Evolutionary conservation across 2,329 filamentous ascomycete species (phyloP), one percentile per base, ranked within the genome.

Genomic region (Neofusicoccum cordaticola): DNA sequence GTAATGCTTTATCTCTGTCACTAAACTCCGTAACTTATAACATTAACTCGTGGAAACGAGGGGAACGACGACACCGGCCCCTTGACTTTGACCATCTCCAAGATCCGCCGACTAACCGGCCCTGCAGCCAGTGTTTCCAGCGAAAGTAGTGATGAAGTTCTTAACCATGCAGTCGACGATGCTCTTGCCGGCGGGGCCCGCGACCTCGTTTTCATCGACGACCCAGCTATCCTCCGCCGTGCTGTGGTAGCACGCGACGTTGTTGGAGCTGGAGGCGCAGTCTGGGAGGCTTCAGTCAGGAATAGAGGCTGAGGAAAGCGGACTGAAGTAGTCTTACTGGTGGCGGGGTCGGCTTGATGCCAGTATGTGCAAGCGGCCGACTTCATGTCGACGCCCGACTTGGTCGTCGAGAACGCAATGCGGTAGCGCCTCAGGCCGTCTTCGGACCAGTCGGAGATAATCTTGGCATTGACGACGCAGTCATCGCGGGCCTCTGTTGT

Each of bases 91-190:
- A 31, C 4, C 6, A 7, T 7, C 27, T 31, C 27, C 27, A 31
- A 31, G 27, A 31, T 31, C 27, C 27, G 2, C 6, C 27, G 27
- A 31, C 27, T 71, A 87, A 90, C 73, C 39, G 15, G 39, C 39
- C 39, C 39, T 50, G 47, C 47, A 50, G 11, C 47, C 47, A 4
- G 17, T 50, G n/a, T 12, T n/a, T 11, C 17, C 27, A 50, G 22
- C 22, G 13, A 31, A 31, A 27, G 17, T 5, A 4, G 11, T 37
- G 22, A 52, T 52, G 48, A 52, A 52, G 34, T 52, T 52, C 15
- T 11, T 17, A 31, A 37, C 34, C 7, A 52, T 9, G 48, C 48
- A 52, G 19, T 52, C 19, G 15, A 12, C 15, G 4, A n/a, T n/a
- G 17, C 11, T 19, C 7, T 52, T 27, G 19, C 48, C 48, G n/a